Percentiles rank a stretch among this genome's conserved stretches.
These are phyloP conservation scores for Dryas integrifolia DNA, from an alignment of 331 rosid genomes.

Conservation along the genomic window DNA sequence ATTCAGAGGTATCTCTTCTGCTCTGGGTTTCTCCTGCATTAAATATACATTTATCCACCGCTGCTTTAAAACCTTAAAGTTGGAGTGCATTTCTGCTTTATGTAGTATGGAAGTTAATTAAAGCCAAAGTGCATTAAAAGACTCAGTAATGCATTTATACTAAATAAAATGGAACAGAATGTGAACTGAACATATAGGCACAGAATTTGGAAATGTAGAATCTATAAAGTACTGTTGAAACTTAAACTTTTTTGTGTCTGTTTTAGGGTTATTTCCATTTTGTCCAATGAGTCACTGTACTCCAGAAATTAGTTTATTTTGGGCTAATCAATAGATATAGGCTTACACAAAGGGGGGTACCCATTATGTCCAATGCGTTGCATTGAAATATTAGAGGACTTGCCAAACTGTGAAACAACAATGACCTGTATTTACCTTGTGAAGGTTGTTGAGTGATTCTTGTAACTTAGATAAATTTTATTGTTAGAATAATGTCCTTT, in stretches of 20 bases:
- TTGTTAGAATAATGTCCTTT: neutral
- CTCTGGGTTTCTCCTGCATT: slow-evolving; percentile 13
- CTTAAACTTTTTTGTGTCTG: neutral
- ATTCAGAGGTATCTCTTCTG: slow-evolving; percentile 74
- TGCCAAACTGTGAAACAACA: neutral
- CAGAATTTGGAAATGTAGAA: neutral
- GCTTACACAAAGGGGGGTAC: neutral
- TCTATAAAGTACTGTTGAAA: neutral
- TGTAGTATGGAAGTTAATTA: neutral
- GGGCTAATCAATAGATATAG: neutral
- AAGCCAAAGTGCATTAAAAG: neutral
- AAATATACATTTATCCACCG: neutral
- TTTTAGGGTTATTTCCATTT: neutral
- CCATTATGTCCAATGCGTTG: neutral
- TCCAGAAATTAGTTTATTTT: neutral
- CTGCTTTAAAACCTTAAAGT: neutral
- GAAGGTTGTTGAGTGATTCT: neutral
- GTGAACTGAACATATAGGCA: neutral
- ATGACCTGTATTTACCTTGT: neutral
- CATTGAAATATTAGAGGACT: neutral
- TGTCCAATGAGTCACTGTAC: neutral
- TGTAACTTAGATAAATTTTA: neutral
- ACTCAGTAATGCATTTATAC: neutral
- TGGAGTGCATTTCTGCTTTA: neutral
- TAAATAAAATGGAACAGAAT: neutral